Base-by-base conservation (phyloP, 176 grass and related monocot genomes). In the Rhipidocladum racemiflorum region DNA sequence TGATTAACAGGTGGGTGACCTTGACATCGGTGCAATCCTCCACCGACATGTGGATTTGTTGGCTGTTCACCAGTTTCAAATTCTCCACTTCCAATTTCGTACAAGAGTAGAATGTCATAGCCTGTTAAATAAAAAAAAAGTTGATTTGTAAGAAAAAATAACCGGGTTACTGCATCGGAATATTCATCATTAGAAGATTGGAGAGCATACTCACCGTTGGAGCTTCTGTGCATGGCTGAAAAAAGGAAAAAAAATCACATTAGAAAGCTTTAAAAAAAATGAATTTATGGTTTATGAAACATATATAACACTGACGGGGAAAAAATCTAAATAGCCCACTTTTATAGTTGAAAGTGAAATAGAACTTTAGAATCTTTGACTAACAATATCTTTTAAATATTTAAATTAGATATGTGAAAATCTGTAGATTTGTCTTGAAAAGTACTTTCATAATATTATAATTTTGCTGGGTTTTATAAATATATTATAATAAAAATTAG, bases 101-200 rank as follows among this genome's bases (percentile, higher is more conserved):
- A 38, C 91, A 97, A 17, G 62, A 85, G 65, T 80, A 71, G 70
- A 97, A 97, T 24, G 75, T 85, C 49, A 97, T 29, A 30, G 84
- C 90, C 88, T 91, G 57, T 14, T 35, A 50, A 44, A 29, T 28
- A 18, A 65, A 69, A 57, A 56, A 27, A 40, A 2, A 57, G 30
- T 9, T 9, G 42, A 14, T 20, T 44, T 81, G 9, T 29, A 40
- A 80, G 16, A 12, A 39, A 66, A n/a, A n/a, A 67, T 44, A 65
- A 32, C 27, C 48, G 35, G 21, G n/a, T 65, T 69, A 14, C 15
- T 56, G 15, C 15, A 42, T 28, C 69, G n/a, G 34, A 21, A 57
- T 28, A 25, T 42, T 1, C 14, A 40, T 44, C 39, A 6, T 14
- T 46, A 68, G 24, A 62, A 59, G 75, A 40, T 7, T 9, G n/a